A percentile compares a stretch with the other conserved stretches of the same genome.
Evolutionary conservation across 2,329 filamentous ascomycete species (phyloP).

Genomic region (Aureobasidium sp.): DNA sequence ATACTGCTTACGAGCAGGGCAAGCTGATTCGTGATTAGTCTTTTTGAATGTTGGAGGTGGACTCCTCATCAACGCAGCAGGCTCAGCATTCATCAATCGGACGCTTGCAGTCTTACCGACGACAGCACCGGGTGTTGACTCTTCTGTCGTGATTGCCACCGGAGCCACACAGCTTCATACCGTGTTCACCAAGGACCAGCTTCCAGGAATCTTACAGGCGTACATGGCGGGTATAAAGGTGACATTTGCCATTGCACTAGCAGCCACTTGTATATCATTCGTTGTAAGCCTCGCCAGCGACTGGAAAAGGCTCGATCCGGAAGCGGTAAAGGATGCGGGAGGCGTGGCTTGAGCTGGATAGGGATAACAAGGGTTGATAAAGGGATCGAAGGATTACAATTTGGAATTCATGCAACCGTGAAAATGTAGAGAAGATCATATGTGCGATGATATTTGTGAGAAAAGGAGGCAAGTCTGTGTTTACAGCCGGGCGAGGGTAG

Average conservation of each 20-base stretch:
- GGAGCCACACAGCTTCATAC: conserved; percentile 50
- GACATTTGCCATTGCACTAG: conserved; percentile 22
- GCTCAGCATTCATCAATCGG: conserved; percentile 47
- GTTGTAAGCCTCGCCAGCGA: conserved; percentile 10
- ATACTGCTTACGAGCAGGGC: too few relatives aligned
- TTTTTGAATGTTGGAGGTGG: conserved; percentile 48
- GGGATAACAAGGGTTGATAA: too few relatives aligned
- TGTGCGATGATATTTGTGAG: too few relatives aligned
- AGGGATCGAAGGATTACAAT: too few relatives aligned
- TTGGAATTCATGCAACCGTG: too few relatives aligned
- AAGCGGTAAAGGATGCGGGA: conserved; percentile 1
- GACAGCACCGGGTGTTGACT: conserved; percentile 40
- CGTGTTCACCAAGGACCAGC: conserved; percentile 33
- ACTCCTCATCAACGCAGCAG: conserved; percentile 46
- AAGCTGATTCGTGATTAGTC: conserved; percentile 25
- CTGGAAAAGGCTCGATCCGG: conserved; percentile 20
- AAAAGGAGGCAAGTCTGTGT: too few relatives aligned
- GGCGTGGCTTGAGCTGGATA: conserved; percentile 1
- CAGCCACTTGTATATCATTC: conserved; percentile 27
- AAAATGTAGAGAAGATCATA: too few relatives aligned
- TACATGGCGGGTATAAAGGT: conserved; percentile 38
- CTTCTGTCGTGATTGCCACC: conserved; percentile 40
- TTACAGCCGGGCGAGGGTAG: too few relatives aligned
- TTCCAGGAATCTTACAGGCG: conserved; percentile 36
- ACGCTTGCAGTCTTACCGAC: conserved; percentile 38